A percentile compares a stretch with the other conserved stretches of the same genome.
These are phyloP conservation scores for Thalia dealbata DNA, from an alignment of 176 grass and related monocot species.

Conservation along the genomic window DNA sequence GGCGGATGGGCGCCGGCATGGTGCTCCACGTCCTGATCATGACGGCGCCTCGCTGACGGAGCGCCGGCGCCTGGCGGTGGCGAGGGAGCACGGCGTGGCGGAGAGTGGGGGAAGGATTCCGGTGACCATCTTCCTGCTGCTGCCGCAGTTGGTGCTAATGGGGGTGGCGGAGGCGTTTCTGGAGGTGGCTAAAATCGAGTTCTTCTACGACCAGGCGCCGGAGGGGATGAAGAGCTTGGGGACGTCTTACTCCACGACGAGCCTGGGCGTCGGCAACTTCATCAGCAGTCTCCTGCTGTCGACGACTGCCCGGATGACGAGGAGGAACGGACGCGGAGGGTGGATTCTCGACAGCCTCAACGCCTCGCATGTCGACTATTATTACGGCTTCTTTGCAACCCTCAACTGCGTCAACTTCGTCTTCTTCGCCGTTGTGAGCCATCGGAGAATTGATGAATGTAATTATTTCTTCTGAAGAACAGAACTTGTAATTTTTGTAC, in stretches of 20 bases:
- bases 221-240: conserved; percentile 15
- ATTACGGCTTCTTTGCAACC: too few relatives aligned
- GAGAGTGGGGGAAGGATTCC: not conserved
- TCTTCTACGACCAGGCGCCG: conserved; percentile 19
- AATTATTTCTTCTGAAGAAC: too few relatives aligned
- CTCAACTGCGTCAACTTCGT: too few relatives aligned
- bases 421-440: too few relatives aligned
- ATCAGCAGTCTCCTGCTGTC: too few relatives aligned
- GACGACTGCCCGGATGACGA: too few relatives aligned
- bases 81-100: not conserved
- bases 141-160: conserved; percentile 14
- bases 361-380: too few relatives aligned
- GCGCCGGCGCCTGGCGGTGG: not conserved
- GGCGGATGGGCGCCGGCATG: conserved; percentile 37
- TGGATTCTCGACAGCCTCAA: too few relatives aligned
- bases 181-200: conserved; percentile 1
- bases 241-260: conserved; percentile 7
- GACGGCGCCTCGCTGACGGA: conserved; percentile 24
- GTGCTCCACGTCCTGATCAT: conserved; percentile 24
- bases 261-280: conserved; percentile 7
- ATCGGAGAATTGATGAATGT: too few relatives aligned
- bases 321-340: too few relatives aligned
- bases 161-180: not conserved
- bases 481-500: too few relatives aligned
- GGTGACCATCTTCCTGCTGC: conserved; percentile 5